Conservation (phyloP, 2,329 filamentous ascomycete species). For the Arthroderma sp. region DNA sequence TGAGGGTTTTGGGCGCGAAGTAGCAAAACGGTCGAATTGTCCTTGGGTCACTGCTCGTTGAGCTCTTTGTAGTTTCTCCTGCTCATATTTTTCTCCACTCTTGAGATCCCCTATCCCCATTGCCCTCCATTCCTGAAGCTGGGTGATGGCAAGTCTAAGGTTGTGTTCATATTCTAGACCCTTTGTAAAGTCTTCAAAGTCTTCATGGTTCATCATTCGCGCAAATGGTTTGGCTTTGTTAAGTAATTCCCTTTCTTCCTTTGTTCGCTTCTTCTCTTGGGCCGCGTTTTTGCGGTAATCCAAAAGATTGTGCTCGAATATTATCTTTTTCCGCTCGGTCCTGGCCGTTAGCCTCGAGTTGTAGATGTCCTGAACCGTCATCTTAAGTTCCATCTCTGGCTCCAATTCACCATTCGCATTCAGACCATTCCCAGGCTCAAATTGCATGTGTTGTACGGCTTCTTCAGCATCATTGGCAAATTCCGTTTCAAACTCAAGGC, state of each 20-base stretch:
- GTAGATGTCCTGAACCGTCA: slow-evolving; percentile 97
- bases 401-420: slow-evolving; percentile 82
- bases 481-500: slow-evolving; percentile 92
- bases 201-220: slow-evolving; percentile 85
- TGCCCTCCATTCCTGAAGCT: slow-evolving; percentile 86
- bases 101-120: slow-evolving; percentile 73
- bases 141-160: slow-evolving; percentile 72
- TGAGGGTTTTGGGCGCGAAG: slow-evolving; percentile 57
- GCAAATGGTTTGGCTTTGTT: slow-evolving; percentile 95
- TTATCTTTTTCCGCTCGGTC: slow-evolving; percentile 87
- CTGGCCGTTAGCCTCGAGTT: slow-evolving; percentile 81
- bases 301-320: slow-evolving; percentile 87
- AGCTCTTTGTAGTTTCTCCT: slow-evolving; percentile 65
- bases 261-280: slow-evolving; percentile 84
- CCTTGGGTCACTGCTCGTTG: slow-evolving; percentile 56
- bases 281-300: slow-evolving; percentile 88
- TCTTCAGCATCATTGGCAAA: slow-evolving; percentile 97
- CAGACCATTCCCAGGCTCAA: slow-evolving; percentile 87
- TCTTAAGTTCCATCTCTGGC: slow-evolving; percentile 91
- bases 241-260: slow-evolving; percentile 81
- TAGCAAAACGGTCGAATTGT: slow-evolving; percentile 73
- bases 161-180: slow-evolving; percentile 86
- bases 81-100: slow-evolving; percentile 82
- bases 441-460: slow-evolving; percentile 95
- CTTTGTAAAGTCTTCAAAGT: slow-evolving; percentile 75